Evolutionary conservation across 345 rosid genomes (phyloP).

Genomic region (Camelina neglecta): DNA sequence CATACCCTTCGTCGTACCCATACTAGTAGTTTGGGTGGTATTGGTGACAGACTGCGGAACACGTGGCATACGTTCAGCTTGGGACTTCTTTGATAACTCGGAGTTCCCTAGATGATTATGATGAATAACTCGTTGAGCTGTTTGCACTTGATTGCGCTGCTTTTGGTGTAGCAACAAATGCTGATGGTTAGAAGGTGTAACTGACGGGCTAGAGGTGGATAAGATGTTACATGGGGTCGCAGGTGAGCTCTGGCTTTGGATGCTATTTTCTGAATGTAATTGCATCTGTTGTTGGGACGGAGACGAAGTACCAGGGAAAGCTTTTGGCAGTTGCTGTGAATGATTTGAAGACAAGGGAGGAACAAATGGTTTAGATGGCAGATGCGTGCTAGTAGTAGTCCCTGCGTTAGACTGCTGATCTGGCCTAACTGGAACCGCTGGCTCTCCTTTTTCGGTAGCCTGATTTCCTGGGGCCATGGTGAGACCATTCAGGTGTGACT

Average conservation of each 20-base stretch:
- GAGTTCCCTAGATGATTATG: conserved; percentile 60
- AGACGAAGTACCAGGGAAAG: conserved; percentile 54
- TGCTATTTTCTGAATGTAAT: conserved; percentile 64
- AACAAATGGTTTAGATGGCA: conserved; percentile 64
- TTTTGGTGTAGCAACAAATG: conserved; percentile 58
- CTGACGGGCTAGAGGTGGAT: conserved; percentile 54
- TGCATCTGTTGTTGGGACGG: conserved; percentile 66
- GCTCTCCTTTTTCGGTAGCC: conserved; percentile 74
- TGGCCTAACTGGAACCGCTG: conserved; percentile 61
- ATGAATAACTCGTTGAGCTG: conserved; percentile 66
- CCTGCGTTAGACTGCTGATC: conserved; percentile 71
- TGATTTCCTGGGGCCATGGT: conserved; percentile 59
- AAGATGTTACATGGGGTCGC: conserved; percentile 53
- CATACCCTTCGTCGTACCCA: conserved; percentile 46
- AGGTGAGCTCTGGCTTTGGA: conserved; percentile 62
- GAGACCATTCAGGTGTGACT: conserved; percentile 76
- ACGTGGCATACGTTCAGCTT: conserved; percentile 55
- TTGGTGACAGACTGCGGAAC: conserved; percentile 55
- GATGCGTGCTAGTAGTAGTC: conserved; percentile 56
- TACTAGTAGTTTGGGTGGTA: conserved; percentile 48
- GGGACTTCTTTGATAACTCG: conserved; percentile 59
- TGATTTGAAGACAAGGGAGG: conserved; percentile 61
- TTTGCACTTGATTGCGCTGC: conserved; percentile 64
- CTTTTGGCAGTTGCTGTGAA: conserved; percentile 63
- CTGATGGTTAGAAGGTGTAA: conserved; percentile 48